Conservation (phyloP, 2,329 filamentous ascomycete species). For the Sporothrix euskadiensis region DNA sequence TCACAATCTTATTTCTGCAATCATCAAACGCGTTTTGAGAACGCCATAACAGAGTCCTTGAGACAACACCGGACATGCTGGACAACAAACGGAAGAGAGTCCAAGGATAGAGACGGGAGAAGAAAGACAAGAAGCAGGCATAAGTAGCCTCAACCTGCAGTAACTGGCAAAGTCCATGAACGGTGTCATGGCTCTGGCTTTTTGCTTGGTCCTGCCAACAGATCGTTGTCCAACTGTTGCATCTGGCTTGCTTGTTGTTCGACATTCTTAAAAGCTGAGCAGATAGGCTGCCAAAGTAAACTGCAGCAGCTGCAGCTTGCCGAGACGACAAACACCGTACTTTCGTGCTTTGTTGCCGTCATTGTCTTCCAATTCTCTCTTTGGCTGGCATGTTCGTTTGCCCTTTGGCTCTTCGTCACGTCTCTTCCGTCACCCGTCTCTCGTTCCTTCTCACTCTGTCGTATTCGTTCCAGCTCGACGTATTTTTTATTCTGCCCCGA, state of each 20-base stretch:
- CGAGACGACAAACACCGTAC: constrained; percentile 7
- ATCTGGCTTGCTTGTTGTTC: not conserved
- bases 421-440: not conserved
- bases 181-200: not conserved
- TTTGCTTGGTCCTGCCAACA: not conserved
- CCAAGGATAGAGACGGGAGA: not conserved
- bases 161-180: constrained; percentile 11
- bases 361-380: not conserved
- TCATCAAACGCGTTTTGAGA: not conserved
- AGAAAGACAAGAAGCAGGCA: not conserved
- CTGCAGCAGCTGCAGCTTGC: constrained; percentile 23
- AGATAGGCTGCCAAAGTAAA: not conserved
- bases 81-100: not conserved
- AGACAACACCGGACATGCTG: not conserved
- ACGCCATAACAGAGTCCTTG: not conserved
- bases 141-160: not conserved
- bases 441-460: not conserved
- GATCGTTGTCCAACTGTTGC: not conserved
- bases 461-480: not conserved
- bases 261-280: not conserved
- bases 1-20: not conserved
- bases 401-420: not conserved
- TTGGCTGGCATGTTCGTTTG: not conserved
- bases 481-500: not conserved
- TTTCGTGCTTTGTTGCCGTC: not conserved